Percentiles rank a stretch among this genome's conserved stretches.
Conservation (phyloP, 148 eudicot species). For the Agrostemma githago region DNA sequence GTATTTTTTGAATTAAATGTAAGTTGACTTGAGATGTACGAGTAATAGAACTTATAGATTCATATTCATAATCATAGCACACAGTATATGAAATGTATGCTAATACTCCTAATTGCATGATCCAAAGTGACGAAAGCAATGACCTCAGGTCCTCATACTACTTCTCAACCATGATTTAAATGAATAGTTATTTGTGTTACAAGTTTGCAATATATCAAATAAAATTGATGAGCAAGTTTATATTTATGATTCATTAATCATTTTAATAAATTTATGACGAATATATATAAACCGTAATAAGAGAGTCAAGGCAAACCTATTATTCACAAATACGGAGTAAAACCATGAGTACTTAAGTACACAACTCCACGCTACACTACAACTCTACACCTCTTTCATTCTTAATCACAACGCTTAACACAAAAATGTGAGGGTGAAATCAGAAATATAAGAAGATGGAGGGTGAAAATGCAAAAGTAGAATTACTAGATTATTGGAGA, state of each 20-base stretch:
- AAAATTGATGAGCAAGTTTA: no score
- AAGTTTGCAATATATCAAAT: no score
- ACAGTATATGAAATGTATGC: not conserved
- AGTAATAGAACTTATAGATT: no score
- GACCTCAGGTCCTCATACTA: not conserved
- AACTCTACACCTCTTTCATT: not conserved
- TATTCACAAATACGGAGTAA: no score
- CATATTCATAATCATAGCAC: not conserved
- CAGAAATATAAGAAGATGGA: not conserved
- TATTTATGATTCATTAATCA: no score
- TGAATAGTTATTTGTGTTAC: no score
- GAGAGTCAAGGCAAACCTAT: no score
- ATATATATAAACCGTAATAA: no score
- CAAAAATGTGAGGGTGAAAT: not conserved
- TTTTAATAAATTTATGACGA: no score
- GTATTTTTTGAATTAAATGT: no score
- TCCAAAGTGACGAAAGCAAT: constrained; percentile 4
- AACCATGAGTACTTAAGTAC: not conserved
- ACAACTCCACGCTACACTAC: not conserved
- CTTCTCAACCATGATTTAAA: not conserved
- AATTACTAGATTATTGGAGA: constrained; percentile 20
- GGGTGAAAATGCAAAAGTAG: constrained; percentile 9
- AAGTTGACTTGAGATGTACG: no score
- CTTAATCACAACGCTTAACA: not conserved
- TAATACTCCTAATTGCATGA: not conserved